Base-by-base conservation (phyloP, 257 asterid genomes). In the Solanum tarapatanum region DNA sequence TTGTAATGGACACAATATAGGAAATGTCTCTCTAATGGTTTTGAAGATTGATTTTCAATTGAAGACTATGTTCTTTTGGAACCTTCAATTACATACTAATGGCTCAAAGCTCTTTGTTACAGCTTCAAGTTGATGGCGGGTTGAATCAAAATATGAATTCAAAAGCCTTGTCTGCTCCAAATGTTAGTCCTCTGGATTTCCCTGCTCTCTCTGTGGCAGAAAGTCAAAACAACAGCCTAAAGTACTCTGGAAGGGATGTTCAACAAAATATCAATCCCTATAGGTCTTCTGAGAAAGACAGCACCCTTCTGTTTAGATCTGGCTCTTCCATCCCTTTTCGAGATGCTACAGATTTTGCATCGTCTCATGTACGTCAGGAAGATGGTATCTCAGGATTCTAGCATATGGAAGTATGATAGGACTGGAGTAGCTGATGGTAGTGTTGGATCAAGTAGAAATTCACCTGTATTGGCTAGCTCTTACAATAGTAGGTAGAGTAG, bases 171-270 rank as follows among this genome's bases (percentile, higher is more conserved):
- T 91, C 98, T 64, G 85, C 94, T 91, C 98, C 98, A 70, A 96
- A 92, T 87, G 98, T 93, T 37, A 92, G 82, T 87, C 90, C 93
- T 28, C 88, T 93, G 94, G 98, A 95, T 92, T 96, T 96, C 87
- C 99, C 99, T n/a, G 98, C 99, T 58, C 98, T 95, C 75, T 92
- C 97, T 86, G 91, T 86, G 12, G 89, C 93, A 86, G 98, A 92
- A 69, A 89, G 91, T 86, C 94, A 90, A 86, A 92, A 91, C 13
- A 93, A 92, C 82, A 84, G 92, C 89, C 86, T 90, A 35, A 93
- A 90, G 62, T 92, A 90, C 91, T 64, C 90, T 84, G 92, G 90
- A 23, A 92, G 89, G 21, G 92, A 92, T 87, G 91, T 92, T 86
- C 94, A 93, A 84, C 95, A 89, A 76, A 93, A 88, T 73, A 88